Evolutionary conservation across 2,329 filamentous ascomycete species (phyloP), one percentile per base, ranked within the genome.

Genomic region (Fusarium devonianum): DNA sequence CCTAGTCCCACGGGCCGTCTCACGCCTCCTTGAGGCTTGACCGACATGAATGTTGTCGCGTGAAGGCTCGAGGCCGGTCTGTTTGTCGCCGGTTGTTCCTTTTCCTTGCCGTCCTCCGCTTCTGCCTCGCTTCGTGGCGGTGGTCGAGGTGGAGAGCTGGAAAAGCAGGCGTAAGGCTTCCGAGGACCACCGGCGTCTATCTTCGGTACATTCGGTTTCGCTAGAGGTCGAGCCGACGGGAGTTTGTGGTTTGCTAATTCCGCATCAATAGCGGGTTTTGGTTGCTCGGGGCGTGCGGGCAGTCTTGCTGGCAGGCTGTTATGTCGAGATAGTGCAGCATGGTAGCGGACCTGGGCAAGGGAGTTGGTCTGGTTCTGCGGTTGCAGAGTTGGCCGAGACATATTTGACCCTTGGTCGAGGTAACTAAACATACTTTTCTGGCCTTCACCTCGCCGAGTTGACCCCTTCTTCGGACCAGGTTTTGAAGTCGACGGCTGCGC

Each of bases 151-250:
- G 83, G 81, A 13, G 82, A 83, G 68, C 82, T 85, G 0, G 82
- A 85, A 62, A 85, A 84, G 53, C 77, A 79, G 1, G 75, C 67
- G 58, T 89, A 88, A 7, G 71, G 70, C 39, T 77, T 70, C 3
- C 68, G 68, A 7, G 69, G 67, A 7, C 55, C 64, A 4, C 56
- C 58, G 3, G 65, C 57, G 6, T 68, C 60, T 26, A 60, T 56
- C 36, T 63, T 48, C 8, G 29, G 39, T 55, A 61, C 25, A 47
- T 60, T 67, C n/a, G 73, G 74, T 18, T 69, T 73, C 14, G 62
- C 62, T 9, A 72, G 57, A 10, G 73, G 50, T 37, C 67, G 73
- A 4, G 68, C 69, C 3, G 62, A 62, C n/a, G 72, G 61, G 3
- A 83, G 67, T 43, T 72, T 80, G 57, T 82, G 78, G 2, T 61